phyloP scores from a whole-genome alignment of 2,329 filamentous ascomycete species.

The Aspergillus candidus region DNA sequence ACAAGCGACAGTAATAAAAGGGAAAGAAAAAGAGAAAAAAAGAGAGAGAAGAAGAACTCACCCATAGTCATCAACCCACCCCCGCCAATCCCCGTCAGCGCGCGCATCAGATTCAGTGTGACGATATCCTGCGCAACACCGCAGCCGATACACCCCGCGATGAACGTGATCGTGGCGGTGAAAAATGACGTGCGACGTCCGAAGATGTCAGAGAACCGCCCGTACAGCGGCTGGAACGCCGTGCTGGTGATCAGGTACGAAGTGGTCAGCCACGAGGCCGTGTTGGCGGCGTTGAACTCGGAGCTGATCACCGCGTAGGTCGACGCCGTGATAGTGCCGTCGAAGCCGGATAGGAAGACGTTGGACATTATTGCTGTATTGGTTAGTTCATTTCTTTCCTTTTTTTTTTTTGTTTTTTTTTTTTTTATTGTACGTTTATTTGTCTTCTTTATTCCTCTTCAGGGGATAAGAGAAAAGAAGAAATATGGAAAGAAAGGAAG shows the following conservation, averaged over 20 bases:
- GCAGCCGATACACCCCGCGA: slow-evolving; percentile 62
- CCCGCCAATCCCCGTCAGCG: slow-evolving; percentile 66
- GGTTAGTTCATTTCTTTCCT: not conserved
- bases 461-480: too few species aligned
- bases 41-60: slow-evolving; percentile 7
- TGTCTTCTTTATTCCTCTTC: too few species aligned
- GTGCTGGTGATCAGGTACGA: slow-evolving; percentile 60
- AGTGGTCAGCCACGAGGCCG: slow-evolving; percentile 49
- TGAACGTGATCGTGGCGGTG: slow-evolving; percentile 57
- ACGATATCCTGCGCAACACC: slow-evolving; percentile 60
- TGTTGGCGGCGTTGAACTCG: slow-evolving; percentile 43
- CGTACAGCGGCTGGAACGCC: slow-evolving; percentile 67
- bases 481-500: too few species aligned
- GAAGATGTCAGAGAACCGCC: slow-evolving; percentile 65
- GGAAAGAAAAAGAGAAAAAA: too few species aligned
- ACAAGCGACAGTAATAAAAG: too few species aligned
- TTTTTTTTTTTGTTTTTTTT: too few species aligned
- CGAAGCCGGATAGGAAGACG: slow-evolving; percentile 56
- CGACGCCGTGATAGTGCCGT: slow-evolving; percentile 41
- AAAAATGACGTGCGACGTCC: slow-evolving; percentile 58
- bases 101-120: slow-evolving; percentile 65
- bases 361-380: slow-evolving; percentile 54
- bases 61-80: slow-evolving; percentile 64
- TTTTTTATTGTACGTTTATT: too few species aligned
- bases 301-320: slow-evolving; percentile 44